A percentile compares a stretch with the other conserved stretches of the same genome.
These are phyloP conservation scores for Trebouxia sp. DNA, from an alignment of 139 green algal genomes.

Conservation along the genomic window DNA sequence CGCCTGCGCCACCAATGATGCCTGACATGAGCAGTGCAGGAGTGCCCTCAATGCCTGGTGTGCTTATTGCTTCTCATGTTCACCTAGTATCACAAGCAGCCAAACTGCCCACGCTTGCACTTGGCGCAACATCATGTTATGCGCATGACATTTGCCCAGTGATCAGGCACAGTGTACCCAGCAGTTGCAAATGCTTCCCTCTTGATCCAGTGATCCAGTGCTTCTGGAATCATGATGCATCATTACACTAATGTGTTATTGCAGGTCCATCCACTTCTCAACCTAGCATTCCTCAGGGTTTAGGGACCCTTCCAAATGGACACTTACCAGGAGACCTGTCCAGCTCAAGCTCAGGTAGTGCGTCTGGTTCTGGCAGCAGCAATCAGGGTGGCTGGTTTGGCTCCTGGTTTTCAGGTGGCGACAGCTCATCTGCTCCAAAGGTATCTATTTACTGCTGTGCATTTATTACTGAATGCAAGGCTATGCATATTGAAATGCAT, in stretches of 20 bases:
- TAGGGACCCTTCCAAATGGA: not conserved
- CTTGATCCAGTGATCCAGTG: not conserved
- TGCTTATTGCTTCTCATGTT: not conserved
- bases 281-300: not conserved
- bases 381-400: conserved; percentile 42
- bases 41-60: not conserved
- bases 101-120: not conserved
- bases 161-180: too few relatives aligned
- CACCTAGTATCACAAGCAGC: not conserved
- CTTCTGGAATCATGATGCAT: not conserved
- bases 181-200: too few relatives aligned
- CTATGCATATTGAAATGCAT: too few relatives aligned
- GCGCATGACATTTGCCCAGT: too few relatives aligned
- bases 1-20: conserved; percentile 60
- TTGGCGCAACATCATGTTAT: not conserved
- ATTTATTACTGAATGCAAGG: too few relatives aligned
- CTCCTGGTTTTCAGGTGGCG: conserved; percentile 44
- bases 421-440: conserved; percentile 5
- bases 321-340: conserved; percentile 7
- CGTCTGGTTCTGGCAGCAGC: conserved; percentile 14
- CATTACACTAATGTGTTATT: not conserved
- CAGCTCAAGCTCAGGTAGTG: not conserved
- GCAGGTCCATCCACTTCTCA: not conserved
- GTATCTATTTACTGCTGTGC: too few relatives aligned
- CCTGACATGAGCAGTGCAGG: conserved; percentile 45